Percentiles rank a stretch among this genome's conserved stretches.
phyloP scores from a whole-genome alignment of 371 early-diverging fungal genomes.

The Choanephora cucurbitarum region DNA sequence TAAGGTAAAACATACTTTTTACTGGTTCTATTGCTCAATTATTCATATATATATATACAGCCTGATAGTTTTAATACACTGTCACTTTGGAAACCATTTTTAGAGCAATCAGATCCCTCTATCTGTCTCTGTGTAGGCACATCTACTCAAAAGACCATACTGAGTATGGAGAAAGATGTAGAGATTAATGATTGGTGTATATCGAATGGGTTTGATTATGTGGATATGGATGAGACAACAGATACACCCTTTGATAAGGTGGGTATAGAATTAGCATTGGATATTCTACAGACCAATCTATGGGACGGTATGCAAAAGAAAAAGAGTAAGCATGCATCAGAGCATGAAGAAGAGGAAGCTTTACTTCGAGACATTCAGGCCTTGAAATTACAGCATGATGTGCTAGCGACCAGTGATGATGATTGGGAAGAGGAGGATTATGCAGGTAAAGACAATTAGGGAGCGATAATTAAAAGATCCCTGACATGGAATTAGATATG shows the following conservation, averaged over 20 bases:
- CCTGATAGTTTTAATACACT: slow-evolving; percentile 56
- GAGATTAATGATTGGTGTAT: slow-evolving; percentile 54
- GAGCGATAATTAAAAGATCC: too few relatives aligned
- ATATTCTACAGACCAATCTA: slow-evolving; percentile 69
- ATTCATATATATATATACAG: slow-evolving; percentile 18
- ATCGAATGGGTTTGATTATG: slow-evolving; percentile 66
- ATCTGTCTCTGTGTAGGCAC: slow-evolving; percentile 58
- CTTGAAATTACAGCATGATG: slow-evolving; percentile 12
- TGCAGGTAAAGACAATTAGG: slow-evolving; percentile 12
- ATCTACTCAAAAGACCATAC: not conserved
- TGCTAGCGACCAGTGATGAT: slow-evolving; percentile 4
- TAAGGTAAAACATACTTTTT: slow-evolving; percentile 31
- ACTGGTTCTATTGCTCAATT: not conserved
- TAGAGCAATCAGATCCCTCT: slow-evolving; percentile 55
- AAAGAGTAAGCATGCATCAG: slow-evolving; percentile 18
- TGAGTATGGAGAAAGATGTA: slow-evolving; percentile 8
- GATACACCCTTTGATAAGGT: slow-evolving; percentile 38
- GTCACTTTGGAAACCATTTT: slow-evolving; percentile 55
- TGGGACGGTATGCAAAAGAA: slow-evolving; percentile 72
- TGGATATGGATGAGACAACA: slow-evolving; percentile 52
- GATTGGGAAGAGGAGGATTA: slow-evolving; percentile 18
- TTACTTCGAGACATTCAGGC: slow-evolving; percentile 11
- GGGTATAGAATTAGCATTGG: slow-evolving; percentile 46
- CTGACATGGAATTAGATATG: slow-evolving; percentile 34
- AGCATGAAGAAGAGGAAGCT: slow-evolving; percentile 13